Base-by-base conservation (phyloP, 2,329 filamentous ascomycete genomes). In the Stenocarpella maydis region DNA sequence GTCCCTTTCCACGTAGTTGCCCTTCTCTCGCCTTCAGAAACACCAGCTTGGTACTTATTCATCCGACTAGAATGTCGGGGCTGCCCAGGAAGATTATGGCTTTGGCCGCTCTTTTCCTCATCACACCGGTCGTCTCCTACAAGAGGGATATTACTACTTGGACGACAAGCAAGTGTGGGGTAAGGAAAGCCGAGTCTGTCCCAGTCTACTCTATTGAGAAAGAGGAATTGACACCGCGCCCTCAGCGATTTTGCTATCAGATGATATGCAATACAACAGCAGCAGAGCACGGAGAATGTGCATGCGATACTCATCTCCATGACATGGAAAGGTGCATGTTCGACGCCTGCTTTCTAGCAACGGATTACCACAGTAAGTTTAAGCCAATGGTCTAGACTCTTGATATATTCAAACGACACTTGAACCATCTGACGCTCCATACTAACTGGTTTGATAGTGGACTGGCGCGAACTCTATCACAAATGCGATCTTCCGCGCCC, bases 211-310 rank as follows among this genome's bases (percentile, higher is more conserved):
- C 10, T 17, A 19, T 8, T 39, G 31, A 39, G 19, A 3, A 41
- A 31, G 0, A 8, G 6, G 6, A 21, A 17, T 4, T 45, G 39
- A 61, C 24, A 2, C 24, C 8, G 17, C 1, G 7, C 1, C 3
- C 14, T 21, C 26, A 70, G 68, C 6, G 41, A 7, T 37, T n/a
- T 19, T 70, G 68, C 45, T 64, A 55, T 24, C 37, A 70, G 7
- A 19, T 31, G n/a, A 10, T 60, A 52, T 67, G 64, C 41, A 64
- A 70, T 9, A 63, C 68, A 12, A 69, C 68, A 8, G 65, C 68
- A 9, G 67, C 68, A 4, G 66, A 37, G 31, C 37, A 55, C 24
- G n/a, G 41, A n/a, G 28, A 58, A 7, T 70, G 68, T 6, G 63
- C 31, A 24, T 70, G 68, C 41, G 24, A 54, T 4, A 26, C 34